Evolutionary conservation across 164 flowering plant species (phyloP).

Genomic region (Pachysandra terminalis): DNA sequence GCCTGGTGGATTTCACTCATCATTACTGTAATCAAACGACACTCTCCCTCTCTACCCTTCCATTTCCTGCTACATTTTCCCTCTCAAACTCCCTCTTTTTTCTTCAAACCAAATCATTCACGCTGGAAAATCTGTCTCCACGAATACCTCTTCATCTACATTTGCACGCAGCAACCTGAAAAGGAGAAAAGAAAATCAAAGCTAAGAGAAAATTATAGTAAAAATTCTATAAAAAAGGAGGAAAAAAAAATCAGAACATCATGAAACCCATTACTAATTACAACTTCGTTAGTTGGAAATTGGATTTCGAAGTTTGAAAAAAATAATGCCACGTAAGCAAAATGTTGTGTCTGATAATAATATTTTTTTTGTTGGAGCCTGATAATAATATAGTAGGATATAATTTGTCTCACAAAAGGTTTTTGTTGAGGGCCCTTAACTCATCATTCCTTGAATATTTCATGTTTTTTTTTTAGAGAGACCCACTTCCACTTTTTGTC

Average conservation of each 20-base stretch:
- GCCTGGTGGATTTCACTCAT: conserved; percentile 29
- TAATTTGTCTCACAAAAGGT: neutral
- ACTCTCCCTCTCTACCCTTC: neutral
- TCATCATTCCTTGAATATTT: neutral
- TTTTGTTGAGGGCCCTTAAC: neutral
- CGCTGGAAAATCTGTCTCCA: conserved; percentile 37
- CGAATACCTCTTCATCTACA: conserved; percentile 13
- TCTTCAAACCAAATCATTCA: conserved; percentile 26
- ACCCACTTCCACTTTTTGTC: neutral
- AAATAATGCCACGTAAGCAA: neutral
- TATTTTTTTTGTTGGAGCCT: no score
- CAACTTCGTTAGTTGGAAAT: neutral
- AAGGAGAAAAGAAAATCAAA: neutral
- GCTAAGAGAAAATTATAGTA: neutral
- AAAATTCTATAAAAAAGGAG: neutral
- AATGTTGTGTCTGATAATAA: neutral
- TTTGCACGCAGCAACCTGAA: conserved; percentile 19
- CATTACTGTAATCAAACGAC: conserved; percentile 29
- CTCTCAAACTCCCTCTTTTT: conserved; percentile 12
- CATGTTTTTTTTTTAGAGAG: neutral
- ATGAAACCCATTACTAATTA: neutral
- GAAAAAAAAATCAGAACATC: neutral
- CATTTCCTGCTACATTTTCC: conserved; percentile 2
- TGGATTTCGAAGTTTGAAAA: no score
- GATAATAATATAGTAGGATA: neutral